A percentile compares a stretch with the other conserved stretches of the same genome.
Evolutionary conservation across 202 grass and related monocot genomes (phyloP).

Genomic region (Schoenoplectus triqueter): DNA sequence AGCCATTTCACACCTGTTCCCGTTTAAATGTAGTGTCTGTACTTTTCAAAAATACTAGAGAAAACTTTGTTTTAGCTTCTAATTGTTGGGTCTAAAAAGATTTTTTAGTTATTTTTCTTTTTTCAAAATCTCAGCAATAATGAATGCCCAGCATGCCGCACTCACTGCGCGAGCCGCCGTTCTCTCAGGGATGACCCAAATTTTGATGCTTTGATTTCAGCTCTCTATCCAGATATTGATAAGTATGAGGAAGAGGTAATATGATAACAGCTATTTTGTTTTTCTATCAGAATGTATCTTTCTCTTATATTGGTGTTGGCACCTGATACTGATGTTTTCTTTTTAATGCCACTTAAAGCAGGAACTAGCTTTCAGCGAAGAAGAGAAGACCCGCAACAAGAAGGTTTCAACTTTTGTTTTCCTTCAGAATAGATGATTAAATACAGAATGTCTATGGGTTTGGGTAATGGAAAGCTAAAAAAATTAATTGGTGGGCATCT

Average conservation of each 20-base stretch:
- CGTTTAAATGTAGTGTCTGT: conserved; percentile 12
- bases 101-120: conserved; percentile 30
- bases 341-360: conserved; percentile 45
- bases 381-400: conserved; percentile 88
- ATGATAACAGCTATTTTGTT: conserved; percentile 24
- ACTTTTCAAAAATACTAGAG: neutral
- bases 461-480: conserved; percentile 2
- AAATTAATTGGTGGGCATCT: neutral
- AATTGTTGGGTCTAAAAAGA: conserved; percentile 26
- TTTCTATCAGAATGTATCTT: conserved; percentile 7
- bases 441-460: conserved; percentile 12
- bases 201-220: conserved; percentile 92
- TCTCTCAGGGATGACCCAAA: conserved; percentile 98
- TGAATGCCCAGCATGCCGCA: conserved; percentile 95
- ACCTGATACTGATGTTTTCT: conserved; percentile 28
- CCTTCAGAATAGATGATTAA: neutral
- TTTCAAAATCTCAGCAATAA: conserved; percentile 75
- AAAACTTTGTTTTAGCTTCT: conserved; percentile 8
- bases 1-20: conserved; percentile 18
- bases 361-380: conserved; percentile 93
- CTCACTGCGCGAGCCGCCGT: conserved; percentile 95
- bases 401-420: conserved; percentile 58
- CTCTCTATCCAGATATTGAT: conserved; percentile 95
- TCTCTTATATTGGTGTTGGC: conserved; percentile 6
- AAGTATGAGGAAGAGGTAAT: conserved; percentile 99